Conservation (phyloP, 371 early-diverging fungal genomes). For the Apophysomyces ossiformis region DNA sequence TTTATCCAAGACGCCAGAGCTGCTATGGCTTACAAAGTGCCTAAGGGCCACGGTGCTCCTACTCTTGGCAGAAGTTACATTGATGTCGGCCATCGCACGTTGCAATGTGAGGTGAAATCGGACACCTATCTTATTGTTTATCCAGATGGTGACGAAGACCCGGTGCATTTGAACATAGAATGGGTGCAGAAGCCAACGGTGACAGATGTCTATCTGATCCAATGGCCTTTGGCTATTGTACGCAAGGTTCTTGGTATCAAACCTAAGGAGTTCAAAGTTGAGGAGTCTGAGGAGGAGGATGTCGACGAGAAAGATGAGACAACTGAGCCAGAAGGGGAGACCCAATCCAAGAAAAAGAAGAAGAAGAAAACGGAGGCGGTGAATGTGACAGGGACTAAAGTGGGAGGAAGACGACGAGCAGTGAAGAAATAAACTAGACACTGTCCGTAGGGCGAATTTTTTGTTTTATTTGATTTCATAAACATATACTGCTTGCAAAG, state of each 20-base stretch:
- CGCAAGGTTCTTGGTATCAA: conserved; percentile 26
- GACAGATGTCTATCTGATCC: conserved; percentile 30
- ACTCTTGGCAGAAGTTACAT: conserved; percentile 47
- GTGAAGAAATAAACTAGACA: conserved; percentile 21
- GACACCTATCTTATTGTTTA: conserved; percentile 45
- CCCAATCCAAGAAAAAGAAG: conserved; percentile 24
- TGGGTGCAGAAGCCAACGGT: conserved; percentile 38
- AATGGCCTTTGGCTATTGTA: conserved; percentile 29
- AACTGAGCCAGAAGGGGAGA: neutral
- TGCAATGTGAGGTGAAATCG: conserved; percentile 52
- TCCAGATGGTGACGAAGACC: conserved; percentile 33
- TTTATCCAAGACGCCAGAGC: conserved; percentile 46
- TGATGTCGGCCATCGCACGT: conserved; percentile 35
- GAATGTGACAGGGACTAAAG: conserved; percentile 37
- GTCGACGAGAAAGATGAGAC: conserved; percentile 9
- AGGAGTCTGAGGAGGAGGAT: conserved; percentile 21
- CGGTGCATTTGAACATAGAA: conserved; percentile 42
- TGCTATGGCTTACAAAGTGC: conserved; percentile 37
- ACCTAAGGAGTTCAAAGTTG: neutral
- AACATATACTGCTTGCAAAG: too few species aligned
- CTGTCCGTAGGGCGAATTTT: neutral
- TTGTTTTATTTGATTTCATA: conserved; percentile 3
- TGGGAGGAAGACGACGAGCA: conserved; percentile 49
- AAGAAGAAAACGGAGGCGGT: conserved; percentile 25
- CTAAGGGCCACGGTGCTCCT: conserved; percentile 46